Base-by-base conservation (phyloP, 2,329 filamentous ascomycete genomes). In the Colletotrichum falcatum region DNA sequence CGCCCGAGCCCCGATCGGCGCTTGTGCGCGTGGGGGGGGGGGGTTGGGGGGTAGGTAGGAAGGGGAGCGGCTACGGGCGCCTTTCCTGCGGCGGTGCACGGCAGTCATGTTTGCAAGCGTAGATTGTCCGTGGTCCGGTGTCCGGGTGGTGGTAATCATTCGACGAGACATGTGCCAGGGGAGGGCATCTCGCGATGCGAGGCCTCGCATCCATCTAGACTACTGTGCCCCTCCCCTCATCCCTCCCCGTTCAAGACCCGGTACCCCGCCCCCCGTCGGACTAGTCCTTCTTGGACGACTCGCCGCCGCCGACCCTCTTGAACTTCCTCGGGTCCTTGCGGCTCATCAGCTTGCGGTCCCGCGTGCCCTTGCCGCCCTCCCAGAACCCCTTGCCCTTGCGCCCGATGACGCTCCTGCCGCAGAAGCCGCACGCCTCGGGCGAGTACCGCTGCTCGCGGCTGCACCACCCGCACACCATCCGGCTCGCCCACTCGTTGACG, bases 311-410 rank as follows among this genome's bases (percentile, higher is more conserved):
- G 49, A 88, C 77, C 61, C 91, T 84, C 78, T 90, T 91, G 78
- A 89, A 90, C 83, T 94, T 94, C 76, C 92, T 86, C 76, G 90
- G 90, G 80, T 94, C 92, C 81, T 94, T 94, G 70, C 90, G 85
- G 75, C 89, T 92, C 93, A 95, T 95, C 76, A 86, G 82, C 39
- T 81, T 82, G 79, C 85, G 88, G 77, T 94, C 92, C 71, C 93
- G 84, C n/a, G 92, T 95, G 1, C 92, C 92, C 78, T 92, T 94
- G 1, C 94, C 94, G 14, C 94, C 94, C 82, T 97, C 94, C 94
- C 94, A 97, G 81, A 94, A 97, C 0, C 94, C 94, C 53, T 78
- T 80, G 3, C 88, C 88, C 76, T 89, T 91, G 73, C 81, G 85
- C 0, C 92, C 90, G 62, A 94, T 86, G 16, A 96, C 87, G 60